Conservation (phyloP, 345 rosid species). For the Anacardium occidentale region DNA sequence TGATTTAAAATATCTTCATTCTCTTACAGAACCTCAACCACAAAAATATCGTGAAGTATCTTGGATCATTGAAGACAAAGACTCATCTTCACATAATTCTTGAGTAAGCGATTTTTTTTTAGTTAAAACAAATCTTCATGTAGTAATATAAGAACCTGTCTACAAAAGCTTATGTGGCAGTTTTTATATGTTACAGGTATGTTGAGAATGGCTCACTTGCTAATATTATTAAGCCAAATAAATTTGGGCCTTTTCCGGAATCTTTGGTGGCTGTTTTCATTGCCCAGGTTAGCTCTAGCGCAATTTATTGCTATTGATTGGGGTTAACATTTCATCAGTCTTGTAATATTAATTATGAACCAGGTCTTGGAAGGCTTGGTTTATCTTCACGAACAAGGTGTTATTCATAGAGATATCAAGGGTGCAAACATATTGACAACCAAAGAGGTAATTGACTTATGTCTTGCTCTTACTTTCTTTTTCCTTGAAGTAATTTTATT, state of each 20-base stretch:
- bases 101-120: constrained; percentile 65
- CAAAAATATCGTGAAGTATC: constrained; percentile 96
- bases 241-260: constrained; percentile 98
- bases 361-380: constrained; percentile 98
- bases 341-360: constrained; percentile 25
- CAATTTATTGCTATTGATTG: constrained; percentile 20
- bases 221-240: constrained; percentile 95
- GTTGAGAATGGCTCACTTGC: constrained; percentile 99
- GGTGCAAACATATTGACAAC: constrained; percentile 99
- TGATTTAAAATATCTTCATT: constrained; percentile 13
- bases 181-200: constrained; percentile 52
- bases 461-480: constrained; percentile 1
- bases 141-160: constrained; percentile 8
- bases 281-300: constrained; percentile 75
- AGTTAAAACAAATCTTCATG: not conserved
- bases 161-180: constrained; percentile 13
- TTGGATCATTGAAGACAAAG: constrained; percentile 91
- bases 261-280: constrained; percentile 94
- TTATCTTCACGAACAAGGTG: constrained; percentile 98
- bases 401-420: constrained; percentile 98
- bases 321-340: constrained; percentile 2
- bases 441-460: constrained; percentile 60
- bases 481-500: not conserved
- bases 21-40: constrained; percentile 85
- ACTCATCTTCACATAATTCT: constrained; percentile 94